Base-by-base conservation (phyloP, 116 monocot genomes). In the Papilionanthe hybrid region DNA sequence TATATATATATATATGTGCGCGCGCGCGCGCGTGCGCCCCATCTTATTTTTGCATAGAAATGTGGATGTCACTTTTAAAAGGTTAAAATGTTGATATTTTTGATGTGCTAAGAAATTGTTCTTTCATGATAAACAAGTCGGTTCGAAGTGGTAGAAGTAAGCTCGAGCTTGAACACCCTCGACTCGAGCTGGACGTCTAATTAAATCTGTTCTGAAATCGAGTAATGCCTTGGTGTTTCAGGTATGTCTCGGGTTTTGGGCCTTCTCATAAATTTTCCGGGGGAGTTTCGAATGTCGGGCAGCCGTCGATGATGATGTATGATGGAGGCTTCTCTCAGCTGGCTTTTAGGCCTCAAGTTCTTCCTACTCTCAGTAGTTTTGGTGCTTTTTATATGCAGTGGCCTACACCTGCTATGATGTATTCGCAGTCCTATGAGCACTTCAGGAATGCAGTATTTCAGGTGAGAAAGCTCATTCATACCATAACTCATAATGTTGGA, bases 361-460 rank as follows among this genome's bases (percentile, higher is more conserved):
- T 55, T 48, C 75, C n/a, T 2, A 41, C 67, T 23, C 28, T 57
- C 13, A 79, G 58, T 74, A 76, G 56, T 1, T 78, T 42, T 43
- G 29, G 27, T 73, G 43, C 56, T 48, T 75, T 83, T 65, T 86
- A 80, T 65, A 78, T 86, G 83, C 86, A 86, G 13, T 86, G 80
- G 86, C 81, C 83, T n/a, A 75, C 32, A 23, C 83, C 86, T 53
- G 72, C 81, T 25, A 75, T 83, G 80, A 43, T 81, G 28, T 80
- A 83, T 75, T 74, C 83, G 56, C 72, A 83, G 23, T 81, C 86
- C 4, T 83, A 81, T 56, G 86, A 83, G 27, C 86, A 79, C 72
- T 75, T 86, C 67, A 83, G 83, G 77, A 83, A 80, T 75, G 80
- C 80, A 1, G 22, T 74, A 3, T 79, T 77, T 73, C 82, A 75